Percentiles rank a stretch among this genome's conserved stretches.
These are phyloP conservation scores for Backusella liffmaniae DNA, from an alignment of 192 early-diverging fungal species.

Conservation along the genomic window DNA sequence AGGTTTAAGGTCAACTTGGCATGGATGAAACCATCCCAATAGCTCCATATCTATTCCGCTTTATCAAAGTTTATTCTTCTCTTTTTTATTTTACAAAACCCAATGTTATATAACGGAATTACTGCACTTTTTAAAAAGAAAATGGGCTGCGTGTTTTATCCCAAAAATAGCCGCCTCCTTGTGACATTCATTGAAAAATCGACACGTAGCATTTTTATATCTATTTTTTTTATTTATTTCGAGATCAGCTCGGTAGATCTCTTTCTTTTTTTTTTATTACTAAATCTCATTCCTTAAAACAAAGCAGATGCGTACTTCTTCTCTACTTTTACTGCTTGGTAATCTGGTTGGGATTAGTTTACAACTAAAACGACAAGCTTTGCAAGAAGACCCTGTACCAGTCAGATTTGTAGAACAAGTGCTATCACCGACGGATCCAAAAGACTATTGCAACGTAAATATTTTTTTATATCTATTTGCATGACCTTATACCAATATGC, in stretches of 20 bases:
- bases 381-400: conserved; percentile 1
- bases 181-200: neutral
- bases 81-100: neutral
- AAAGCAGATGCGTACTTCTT: neutral
- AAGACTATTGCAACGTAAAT: conserved; percentile 14
- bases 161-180: no score
- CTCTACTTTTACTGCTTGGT: neutral
- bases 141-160: neutral
- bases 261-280: neutral
- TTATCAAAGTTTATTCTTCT: no score
- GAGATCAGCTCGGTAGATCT: neutral
- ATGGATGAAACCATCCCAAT: no score
- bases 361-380: neutral
- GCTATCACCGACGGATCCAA: neutral
- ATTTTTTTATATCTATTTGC: no score
- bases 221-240: neutral
- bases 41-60: no score
- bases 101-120: neutral
- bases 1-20: no score
- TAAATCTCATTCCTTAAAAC: neutral
- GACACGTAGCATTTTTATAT: neutral
- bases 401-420: conserved; percentile 5
- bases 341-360: neutral
- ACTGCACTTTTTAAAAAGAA: neutral
- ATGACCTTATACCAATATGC: no score